phyloP scores from a whole-genome alignment of 768 basidiomycete genomes.

The Tylopilus balloui region DNA sequence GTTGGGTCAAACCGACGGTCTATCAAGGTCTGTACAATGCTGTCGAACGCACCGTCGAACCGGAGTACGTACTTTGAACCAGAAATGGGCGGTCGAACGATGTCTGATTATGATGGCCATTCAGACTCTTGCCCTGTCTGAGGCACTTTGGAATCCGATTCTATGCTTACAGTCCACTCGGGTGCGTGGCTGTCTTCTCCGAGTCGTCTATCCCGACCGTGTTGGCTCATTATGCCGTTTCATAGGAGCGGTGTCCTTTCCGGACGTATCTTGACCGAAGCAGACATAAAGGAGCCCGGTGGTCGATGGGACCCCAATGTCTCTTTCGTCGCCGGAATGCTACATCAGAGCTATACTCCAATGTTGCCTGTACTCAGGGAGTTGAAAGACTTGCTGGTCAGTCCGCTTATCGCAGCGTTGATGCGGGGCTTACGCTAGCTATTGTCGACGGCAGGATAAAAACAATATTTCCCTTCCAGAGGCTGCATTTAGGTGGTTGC shows the following conservation, averaged over 20 bases:
- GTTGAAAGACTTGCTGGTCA: constrained; percentile 15
- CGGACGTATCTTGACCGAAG: constrained; percentile 8
- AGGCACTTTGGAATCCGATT: constrained; percentile 39
- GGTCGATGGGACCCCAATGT: constrained; percentile 12
- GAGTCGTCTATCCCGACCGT: not conserved
- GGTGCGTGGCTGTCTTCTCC: constrained; percentile 4
- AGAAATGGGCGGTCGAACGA: too few relatives aligned
- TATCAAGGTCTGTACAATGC: constrained; percentile 50
- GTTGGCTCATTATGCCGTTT: not conserved
- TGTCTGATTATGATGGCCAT: too few relatives aligned
- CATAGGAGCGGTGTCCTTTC: constrained; percentile 13
- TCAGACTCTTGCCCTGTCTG: constrained; percentile 39
- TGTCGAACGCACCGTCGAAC: constrained; percentile 32
- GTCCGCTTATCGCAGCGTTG: not conserved
- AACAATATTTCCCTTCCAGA: constrained; percentile 7
- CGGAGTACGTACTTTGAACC: constrained; percentile 4
- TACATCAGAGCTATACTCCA: constrained; percentile 3
- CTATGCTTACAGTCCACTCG: constrained; percentile 29
- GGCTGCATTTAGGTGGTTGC: constrained; percentile 22
- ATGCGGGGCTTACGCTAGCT: not conserved
- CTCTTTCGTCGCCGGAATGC: not conserved
- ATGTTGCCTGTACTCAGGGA: constrained; percentile 15
- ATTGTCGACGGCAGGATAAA: constrained; percentile 5
- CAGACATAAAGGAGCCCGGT: not conserved
- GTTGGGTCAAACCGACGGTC: constrained; percentile 46